These are phyloP conservation scores for Podaxis pistillaris DNA, from an alignment of 768 basidiomycete genomes.

Conservation along the genomic window DNA sequence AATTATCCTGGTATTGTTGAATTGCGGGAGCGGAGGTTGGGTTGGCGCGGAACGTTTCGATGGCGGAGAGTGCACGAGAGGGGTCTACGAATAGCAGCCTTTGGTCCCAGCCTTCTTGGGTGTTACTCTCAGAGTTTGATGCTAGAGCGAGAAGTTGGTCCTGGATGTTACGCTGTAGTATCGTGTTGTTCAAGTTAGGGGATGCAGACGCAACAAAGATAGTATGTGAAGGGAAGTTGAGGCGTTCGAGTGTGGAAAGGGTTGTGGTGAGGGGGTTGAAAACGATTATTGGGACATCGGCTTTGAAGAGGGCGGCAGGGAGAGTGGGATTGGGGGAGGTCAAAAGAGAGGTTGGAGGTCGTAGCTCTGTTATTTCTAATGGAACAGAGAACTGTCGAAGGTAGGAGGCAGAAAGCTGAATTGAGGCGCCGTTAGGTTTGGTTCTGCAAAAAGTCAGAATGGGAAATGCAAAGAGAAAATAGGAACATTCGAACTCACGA, in stretches of 20 bases:
- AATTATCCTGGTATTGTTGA: constrained; percentile 64
- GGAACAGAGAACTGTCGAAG: constrained; percentile 54
- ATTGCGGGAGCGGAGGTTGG: constrained; percentile 48
- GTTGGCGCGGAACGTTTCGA: constrained; percentile 44
- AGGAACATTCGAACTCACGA: constrained; percentile 28
- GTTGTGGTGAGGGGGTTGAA: constrained; percentile 58
- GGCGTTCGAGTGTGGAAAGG: constrained; percentile 28
- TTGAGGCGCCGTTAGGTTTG: constrained; percentile 15
- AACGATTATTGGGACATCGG: constrained; percentile 65
- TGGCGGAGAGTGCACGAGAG: constrained; percentile 52
- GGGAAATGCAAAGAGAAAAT: neutral
- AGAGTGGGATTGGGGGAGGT: constrained; percentile 18
- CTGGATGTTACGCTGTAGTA: constrained; percentile 13
- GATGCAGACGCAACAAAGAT: constrained; percentile 39
- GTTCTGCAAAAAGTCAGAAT: constrained; percentile 28
- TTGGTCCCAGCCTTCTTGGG: constrained; percentile 18
- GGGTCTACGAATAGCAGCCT: constrained; percentile 54
- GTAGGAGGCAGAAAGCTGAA: constrained; percentile 47
- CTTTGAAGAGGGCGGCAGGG: constrained; percentile 33
- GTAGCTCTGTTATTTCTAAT: constrained; percentile 46
- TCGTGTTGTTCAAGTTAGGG: constrained; percentile 15
- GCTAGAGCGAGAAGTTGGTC: constrained; percentile 20
- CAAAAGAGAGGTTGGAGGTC: constrained; percentile 17
- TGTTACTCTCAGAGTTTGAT: constrained; percentile 14
- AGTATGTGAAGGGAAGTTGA: constrained; percentile 42